Conservation (phyloP, 768 basidiomycete genomes). For the Naganishia vishniacii region DNA sequence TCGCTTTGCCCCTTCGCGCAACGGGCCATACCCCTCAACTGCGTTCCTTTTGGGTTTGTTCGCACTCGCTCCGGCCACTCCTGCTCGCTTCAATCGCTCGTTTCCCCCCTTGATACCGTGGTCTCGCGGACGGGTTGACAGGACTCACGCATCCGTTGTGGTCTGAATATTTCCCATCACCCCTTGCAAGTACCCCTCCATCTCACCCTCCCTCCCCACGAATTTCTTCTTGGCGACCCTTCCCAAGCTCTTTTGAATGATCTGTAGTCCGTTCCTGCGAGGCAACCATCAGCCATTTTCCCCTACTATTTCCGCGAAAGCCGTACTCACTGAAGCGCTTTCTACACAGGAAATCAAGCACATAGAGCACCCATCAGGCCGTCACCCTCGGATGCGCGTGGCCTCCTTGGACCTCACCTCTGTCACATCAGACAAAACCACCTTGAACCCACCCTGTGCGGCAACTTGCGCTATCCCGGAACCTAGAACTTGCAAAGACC, state of each 20-base stretch:
- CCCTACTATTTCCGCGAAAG: background rate
- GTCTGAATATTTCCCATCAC: slow-evolving; percentile 47
- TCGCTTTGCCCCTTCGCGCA: too few species aligned
- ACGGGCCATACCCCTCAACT: too few species aligned
- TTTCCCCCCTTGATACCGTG: background rate
- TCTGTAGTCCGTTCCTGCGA: slow-evolving; percentile 45
- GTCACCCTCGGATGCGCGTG: background rate
- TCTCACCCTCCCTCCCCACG: slow-evolving; percentile 36
- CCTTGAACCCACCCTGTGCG: slow-evolving; percentile 50
- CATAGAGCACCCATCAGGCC: background rate
- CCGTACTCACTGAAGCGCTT: slow-evolving; percentile 21
- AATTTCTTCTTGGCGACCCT: slow-evolving; percentile 49
- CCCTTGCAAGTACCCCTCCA: slow-evolving; percentile 9
- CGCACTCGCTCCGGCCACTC: background rate
- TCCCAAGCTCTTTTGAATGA: slow-evolving; percentile 50
- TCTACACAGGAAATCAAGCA: background rate
- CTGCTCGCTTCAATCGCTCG: too few species aligned
- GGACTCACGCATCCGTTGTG: slow-evolving; percentile 49
- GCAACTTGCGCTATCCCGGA: slow-evolving; percentile 53
- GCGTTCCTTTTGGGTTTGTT: too few species aligned
- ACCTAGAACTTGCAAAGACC: slow-evolving; percentile 29
- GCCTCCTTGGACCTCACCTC: slow-evolving; percentile 39
- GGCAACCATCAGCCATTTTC: too few species aligned
- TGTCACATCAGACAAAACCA: slow-evolving; percentile 49
- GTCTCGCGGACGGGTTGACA: background rate